Base-by-base conservation (phyloP, 2,329 filamentous ascomycete species). In the Neofusicoccum kwambonambiense region DNA sequence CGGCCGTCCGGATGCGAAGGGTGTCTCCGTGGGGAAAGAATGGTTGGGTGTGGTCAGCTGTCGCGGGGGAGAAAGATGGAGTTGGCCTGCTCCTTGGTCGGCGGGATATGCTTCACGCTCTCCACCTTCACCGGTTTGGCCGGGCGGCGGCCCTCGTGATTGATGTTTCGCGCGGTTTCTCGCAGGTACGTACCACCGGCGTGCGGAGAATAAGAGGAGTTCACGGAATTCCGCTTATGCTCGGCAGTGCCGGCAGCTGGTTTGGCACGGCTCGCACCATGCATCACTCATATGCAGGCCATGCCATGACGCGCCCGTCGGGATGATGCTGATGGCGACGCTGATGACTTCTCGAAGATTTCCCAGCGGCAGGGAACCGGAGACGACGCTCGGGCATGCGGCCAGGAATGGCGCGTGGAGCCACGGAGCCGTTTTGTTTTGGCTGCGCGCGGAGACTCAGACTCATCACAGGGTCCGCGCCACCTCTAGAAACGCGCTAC, bases 281-380 rank as follows among this genome's bases (percentile, higher is more conserved):
- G 42, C 56, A 47, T 47, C 56, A 19, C 41, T 44, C 54, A 57
- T 57, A 57, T 57, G 54, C 54, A 57, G 31, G 54, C 41, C 27
- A 60, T 60, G 56, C 12, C 27, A 58, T 58, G 54, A 44, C 54
- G 54, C 19, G 34, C 13, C 31, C 17, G 19, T 8, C 37, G 51
- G 7, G 17, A 41, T 41, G 34, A 7, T 12, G 54, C 54, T 58
- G 41, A 37, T 37, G 19, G 49, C 31, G 52, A 7, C 15, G 52
- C 22, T 19, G 41, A n/a, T 34, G 52, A 57, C 41, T 60, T 60
- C 56, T 22, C 27, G 41, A 60, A 60, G 42, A 35, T 35, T 47
- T 60, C 56, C 41, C 34, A 22, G 22, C 39, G 27, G 39, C 13
- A 57, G 39, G 39, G 54, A 31, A 44, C 12, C 17, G 37, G 19